phyloP scores from a whole-genome alignment of 192 early-diverging fungal species.

The Linnemannia hyalina region DNA sequence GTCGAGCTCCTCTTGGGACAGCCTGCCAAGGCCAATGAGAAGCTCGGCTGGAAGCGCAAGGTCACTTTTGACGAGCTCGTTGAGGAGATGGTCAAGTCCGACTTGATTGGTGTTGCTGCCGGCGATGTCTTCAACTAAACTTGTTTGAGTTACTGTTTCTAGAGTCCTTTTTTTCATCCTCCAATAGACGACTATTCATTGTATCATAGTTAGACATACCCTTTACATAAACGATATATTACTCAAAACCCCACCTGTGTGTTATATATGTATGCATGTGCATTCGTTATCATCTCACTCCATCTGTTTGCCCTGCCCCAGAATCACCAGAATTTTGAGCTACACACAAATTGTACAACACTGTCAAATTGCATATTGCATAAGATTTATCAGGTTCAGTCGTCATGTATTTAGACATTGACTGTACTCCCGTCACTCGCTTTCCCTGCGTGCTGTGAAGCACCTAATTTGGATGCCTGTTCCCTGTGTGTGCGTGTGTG shows the following conservation, averaged over 20 bases:
- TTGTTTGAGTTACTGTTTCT: background rate
- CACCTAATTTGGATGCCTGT: too few species aligned
- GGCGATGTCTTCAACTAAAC: slow-evolving; percentile 53
- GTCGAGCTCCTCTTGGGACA: slow-evolving; percentile 81
- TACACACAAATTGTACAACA: too few species aligned
- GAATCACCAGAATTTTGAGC: too few species aligned
- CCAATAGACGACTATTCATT: background rate
- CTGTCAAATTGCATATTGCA: too few species aligned
- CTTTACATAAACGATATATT: background rate
- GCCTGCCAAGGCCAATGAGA: slow-evolving; percentile 78
- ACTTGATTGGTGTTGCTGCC: slow-evolving; percentile 63
- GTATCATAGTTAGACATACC: slow-evolving; percentile 6
- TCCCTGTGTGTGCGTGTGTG: too few species aligned
- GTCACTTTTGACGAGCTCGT: slow-evolving; percentile 81
- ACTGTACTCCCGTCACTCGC: too few species aligned
- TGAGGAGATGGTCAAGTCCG: slow-evolving; percentile 76
- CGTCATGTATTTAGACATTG: too few species aligned
- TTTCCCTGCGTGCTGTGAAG: too few species aligned
- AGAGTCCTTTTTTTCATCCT: background rate
- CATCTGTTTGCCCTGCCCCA: too few species aligned
- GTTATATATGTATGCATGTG: background rate
- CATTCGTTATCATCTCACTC: background rate
- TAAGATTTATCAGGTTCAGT: too few species aligned
- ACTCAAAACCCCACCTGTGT: background rate
- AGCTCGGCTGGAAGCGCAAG: slow-evolving; percentile 78